Evolutionary conservation across 23 red algal genomes (phyloP).

Genomic region (Gracilaria gracilis): DNA sequence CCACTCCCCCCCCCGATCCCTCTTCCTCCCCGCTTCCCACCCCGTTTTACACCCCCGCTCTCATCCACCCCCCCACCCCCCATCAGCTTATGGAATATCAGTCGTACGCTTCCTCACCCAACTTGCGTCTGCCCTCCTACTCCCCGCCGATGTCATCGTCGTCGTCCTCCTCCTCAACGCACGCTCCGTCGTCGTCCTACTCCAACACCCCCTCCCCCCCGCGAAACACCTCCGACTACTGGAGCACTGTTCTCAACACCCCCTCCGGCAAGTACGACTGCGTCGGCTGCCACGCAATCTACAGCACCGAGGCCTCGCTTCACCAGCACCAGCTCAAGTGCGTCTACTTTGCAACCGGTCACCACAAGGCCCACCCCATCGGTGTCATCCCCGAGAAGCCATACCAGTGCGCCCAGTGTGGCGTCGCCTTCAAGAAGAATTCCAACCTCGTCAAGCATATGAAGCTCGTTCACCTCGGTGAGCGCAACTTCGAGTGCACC

Average conservation of each 20-base stretch:
- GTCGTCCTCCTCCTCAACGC: slow-evolving; percentile 4
- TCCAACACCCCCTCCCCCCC: not conserved
- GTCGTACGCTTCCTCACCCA: not conserved
- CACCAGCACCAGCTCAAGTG: slow-evolving; percentile 45
- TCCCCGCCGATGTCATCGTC: slow-evolving; percentile 7
- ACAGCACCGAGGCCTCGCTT: slow-evolving; percentile 16
- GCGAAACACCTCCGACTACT: slow-evolving; percentile 8
- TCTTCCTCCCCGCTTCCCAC: not conserved
- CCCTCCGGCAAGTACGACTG: slow-evolving; percentile 25
- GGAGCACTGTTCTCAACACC: slow-evolving; percentile 40
- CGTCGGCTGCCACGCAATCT: slow-evolving; percentile 37
- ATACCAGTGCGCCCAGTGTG: slow-evolving; percentile 57
- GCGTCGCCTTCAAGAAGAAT: slow-evolving; percentile 68
- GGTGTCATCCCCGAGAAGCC: slow-evolving; percentile 54
- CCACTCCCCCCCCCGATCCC: not conserved
- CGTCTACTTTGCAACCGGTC: slow-evolving; percentile 23
- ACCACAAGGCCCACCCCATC: slow-evolving; percentile 37
- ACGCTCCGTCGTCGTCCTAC: slow-evolving; percentile 6
- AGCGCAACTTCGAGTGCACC: slow-evolving; percentile 63
- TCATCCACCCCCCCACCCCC: not conserved
- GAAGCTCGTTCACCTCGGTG: slow-evolving; percentile 67
- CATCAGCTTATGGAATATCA: not conserved
- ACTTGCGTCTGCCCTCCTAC: not conserved
- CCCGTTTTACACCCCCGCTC: not conserved
- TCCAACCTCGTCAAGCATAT: slow-evolving; percentile 78